phyloP scores from a whole-genome alignment of 2,329 filamentous ascomycete species.

The Escovopsis weberi region DNA sequence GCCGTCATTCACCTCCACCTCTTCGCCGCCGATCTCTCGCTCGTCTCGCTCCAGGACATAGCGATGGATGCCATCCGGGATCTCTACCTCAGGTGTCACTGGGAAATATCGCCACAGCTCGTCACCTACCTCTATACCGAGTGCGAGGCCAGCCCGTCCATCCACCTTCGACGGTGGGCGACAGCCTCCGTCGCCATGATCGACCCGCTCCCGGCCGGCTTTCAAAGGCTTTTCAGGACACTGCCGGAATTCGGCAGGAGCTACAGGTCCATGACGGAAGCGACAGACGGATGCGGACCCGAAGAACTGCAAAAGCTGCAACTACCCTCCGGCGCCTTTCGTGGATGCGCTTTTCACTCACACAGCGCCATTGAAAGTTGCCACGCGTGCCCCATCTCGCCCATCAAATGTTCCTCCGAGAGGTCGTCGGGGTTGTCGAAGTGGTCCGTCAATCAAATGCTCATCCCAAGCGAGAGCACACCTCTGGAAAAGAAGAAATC shows the following conservation, averaged over 20 bases:
- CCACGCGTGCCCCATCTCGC: too few species aligned
- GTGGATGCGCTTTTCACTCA: too few species aligned
- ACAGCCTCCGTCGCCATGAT: conserved; percentile 43
- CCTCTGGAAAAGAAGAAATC: background rate
- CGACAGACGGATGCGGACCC: too few species aligned
- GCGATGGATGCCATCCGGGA: conserved; percentile 46
- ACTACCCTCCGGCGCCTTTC: too few species aligned
- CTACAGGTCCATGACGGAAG: too few species aligned
- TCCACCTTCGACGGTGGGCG: conserved; percentile 42
- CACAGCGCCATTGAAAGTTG: too few species aligned
- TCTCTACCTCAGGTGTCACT: conserved; percentile 42
- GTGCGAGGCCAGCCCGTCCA: conserved; percentile 32
- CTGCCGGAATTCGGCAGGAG: conserved; percentile 34
- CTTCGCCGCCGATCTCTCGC: conserved; percentile 37
- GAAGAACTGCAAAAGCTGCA: too few species aligned
- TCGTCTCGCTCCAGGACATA: conserved; percentile 37
- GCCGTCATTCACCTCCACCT: conserved; percentile 41
- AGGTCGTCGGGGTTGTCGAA: too few species aligned
- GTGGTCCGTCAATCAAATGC: too few species aligned
- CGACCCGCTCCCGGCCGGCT: conserved; percentile 18
- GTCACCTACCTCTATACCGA: conserved; percentile 39
- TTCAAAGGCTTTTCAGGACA: conserved; percentile 27
- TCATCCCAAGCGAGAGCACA: too few species aligned
- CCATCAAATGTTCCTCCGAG: too few species aligned
- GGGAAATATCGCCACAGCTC: conserved; percentile 39